Evolutionary conservation across 2,329 filamentous ascomycete genomes (phyloP).

Genomic region (Fusarium piperis): DNA sequence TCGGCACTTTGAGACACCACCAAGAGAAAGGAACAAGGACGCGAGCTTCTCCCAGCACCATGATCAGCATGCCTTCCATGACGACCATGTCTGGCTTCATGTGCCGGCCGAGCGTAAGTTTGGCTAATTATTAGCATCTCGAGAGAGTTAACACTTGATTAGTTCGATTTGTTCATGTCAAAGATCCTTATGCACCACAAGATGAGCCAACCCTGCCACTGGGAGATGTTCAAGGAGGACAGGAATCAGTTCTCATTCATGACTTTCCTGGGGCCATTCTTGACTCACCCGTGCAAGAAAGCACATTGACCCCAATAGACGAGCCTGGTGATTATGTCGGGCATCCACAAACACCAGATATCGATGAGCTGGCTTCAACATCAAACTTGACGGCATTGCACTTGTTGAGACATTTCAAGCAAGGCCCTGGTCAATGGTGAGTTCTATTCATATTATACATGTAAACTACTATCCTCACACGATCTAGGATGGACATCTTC

Average conservation of each 20-base stretch:
- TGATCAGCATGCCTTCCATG: slow-evolving; percentile 5
- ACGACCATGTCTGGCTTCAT: slow-evolving; percentile 28
- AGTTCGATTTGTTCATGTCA: slow-evolving; percentile 33
- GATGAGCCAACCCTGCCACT: neutral
- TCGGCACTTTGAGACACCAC: slow-evolving; percentile 17
- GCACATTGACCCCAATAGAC: rapidly evolving
- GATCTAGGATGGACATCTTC: slow-evolving; percentile 33
- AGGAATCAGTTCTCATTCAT: neutral
- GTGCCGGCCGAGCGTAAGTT: slow-evolving; percentile 29
- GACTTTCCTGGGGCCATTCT: neutral
- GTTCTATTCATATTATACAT: neutral
- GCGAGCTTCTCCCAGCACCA: neutral
- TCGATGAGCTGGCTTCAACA: neutral
- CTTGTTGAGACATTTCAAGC: slow-evolving; percentile 31
- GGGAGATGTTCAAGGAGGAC: neutral
- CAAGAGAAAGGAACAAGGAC: neutral
- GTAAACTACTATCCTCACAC: neutral
- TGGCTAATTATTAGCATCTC: no score
- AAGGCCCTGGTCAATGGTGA: slow-evolving; percentile 35
- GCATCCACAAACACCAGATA: neutral
- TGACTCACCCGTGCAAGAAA: neutral
- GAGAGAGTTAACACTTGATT: rapidly evolving
- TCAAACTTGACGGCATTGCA: slow-evolving; percentile 14
- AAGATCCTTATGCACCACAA: slow-evolving; percentile 9
- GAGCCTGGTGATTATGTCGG: neutral